Conservation (phyloP, 805 yeast genomes). For the Myxozyma lipomycoides region DNA sequence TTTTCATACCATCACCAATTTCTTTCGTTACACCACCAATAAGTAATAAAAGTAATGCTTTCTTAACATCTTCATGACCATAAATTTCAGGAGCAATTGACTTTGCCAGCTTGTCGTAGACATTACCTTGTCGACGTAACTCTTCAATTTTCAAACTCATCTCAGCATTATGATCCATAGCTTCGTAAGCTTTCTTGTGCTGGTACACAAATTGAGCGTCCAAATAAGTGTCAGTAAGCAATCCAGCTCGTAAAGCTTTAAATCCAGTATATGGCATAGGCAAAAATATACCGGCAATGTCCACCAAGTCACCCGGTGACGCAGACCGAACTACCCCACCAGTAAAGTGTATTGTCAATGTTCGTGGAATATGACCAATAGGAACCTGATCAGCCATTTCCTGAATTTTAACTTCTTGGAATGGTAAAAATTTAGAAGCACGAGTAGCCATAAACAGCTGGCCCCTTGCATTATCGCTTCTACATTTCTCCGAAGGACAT, state of each 20-base stretch:
- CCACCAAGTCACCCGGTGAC: slow-evolving; percentile 94
- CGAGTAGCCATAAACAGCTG: slow-evolving; percentile 88
- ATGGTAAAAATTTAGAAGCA: slow-evolving; percentile 91
- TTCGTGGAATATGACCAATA: slow-evolving; percentile 93
- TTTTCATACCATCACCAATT: slow-evolving; percentile 93
- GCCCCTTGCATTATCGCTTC: slow-evolving; percentile 75
- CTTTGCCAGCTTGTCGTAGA: slow-evolving; percentile 72
- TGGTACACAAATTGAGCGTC: slow-evolving; percentile 83
- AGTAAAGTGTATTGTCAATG: slow-evolving; percentile 78
- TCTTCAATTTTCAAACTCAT: slow-evolving; percentile 53
- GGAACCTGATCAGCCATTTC: slow-evolving; percentile 96
- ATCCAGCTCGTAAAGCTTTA: slow-evolving; percentile 86
- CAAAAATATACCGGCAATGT: slow-evolving; percentile 84
- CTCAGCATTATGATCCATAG: slow-evolving; percentile 50
- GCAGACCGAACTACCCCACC: slow-evolving; percentile 84
- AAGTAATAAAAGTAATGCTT: slow-evolving; percentile 74
- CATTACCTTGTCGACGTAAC: slow-evolving; percentile 59
- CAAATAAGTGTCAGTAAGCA: slow-evolving; percentile 87
- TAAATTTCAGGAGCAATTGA: slow-evolving; percentile 97
- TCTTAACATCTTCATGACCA: slow-evolving; percentile 91
- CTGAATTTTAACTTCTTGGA: slow-evolving; percentile 93
- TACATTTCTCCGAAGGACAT: slow-evolving; percentile 80
- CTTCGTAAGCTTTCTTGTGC: slow-evolving; percentile 82
- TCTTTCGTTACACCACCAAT: slow-evolving; percentile 96
- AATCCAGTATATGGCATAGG: slow-evolving; percentile 97